These are phyloP conservation scores for Hymenoscyphus infarciens DNA, from an alignment of 2,329 filamentous ascomycete species.

Conservation along the genomic window DNA sequence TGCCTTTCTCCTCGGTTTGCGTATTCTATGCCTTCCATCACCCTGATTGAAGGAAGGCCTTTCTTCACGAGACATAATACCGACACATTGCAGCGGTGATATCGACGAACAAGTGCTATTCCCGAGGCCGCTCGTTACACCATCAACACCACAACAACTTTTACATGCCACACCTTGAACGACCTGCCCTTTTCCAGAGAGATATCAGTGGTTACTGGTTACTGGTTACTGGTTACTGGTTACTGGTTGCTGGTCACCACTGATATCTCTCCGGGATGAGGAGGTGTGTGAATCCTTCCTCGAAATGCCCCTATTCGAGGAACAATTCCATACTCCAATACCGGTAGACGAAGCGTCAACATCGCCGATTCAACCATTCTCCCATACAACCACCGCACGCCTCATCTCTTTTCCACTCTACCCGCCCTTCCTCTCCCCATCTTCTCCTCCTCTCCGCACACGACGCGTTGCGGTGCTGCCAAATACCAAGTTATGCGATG, in stretches of 20 bases:
- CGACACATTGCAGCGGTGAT: too few species aligned
- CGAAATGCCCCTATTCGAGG: not conserved
- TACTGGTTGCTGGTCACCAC: not conserved
- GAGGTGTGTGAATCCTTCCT: not conserved
- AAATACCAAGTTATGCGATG: not conserved
- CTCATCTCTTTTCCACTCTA: slow-evolving; percentile 1
- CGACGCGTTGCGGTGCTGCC: too few species aligned
- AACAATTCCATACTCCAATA: not conserved
- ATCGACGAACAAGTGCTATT: too few species aligned
- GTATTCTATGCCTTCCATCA: not conserved
- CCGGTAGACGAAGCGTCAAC: too few species aligned
- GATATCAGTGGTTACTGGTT: too few species aligned
- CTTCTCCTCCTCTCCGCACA: not conserved
- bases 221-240: too few species aligned
- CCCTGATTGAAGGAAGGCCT: not conserved
- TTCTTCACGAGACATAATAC: not conserved
- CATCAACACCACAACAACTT: not conserved
- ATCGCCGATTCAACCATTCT: not conserved
- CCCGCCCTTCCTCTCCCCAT: not conserved
- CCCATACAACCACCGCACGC: not conserved
- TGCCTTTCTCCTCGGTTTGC: not conserved
- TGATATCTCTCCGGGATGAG: not conserved
- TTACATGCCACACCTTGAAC: not conserved
- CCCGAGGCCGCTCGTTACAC: too few species aligned
- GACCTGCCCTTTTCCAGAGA: not conserved